Conservation (phyloP, 2,329 filamentous ascomycete species). For the Colletotrichum destructivum region DNA sequence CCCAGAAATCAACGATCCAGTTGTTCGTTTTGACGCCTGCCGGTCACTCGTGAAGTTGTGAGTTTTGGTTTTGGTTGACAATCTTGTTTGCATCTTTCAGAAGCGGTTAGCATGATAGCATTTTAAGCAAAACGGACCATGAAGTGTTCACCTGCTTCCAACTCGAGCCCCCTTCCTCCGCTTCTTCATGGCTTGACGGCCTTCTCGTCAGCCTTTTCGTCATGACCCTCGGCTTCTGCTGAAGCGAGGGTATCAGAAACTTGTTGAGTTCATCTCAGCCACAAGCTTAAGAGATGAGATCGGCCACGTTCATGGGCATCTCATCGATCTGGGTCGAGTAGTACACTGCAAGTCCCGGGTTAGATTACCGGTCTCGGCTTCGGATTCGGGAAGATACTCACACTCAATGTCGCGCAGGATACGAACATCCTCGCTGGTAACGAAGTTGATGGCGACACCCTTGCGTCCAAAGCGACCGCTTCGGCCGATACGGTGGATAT, state of each 20-base stretch:
- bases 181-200: slow-evolving; percentile 35
- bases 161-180: slow-evolving; percentile 43
- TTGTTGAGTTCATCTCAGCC: background rate
- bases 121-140: background rate
- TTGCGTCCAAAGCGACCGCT: slow-evolving; percentile 97
- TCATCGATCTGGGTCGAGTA: slow-evolving; percentile 98
- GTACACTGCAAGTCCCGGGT: slow-evolving; percentile 73
- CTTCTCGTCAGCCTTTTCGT: slow-evolving; percentile 21
- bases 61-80: slow-evolving; percentile 1
- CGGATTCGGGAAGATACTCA: slow-evolving; percentile 61
- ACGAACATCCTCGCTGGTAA: slow-evolving; percentile 97
- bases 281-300: slow-evolving; percentile 65
- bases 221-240: background rate
- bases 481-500: slow-evolving; percentile 98
- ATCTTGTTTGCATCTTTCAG: slow-evolving; percentile 15
- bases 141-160: slow-evolving; percentile 32
- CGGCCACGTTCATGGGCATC: slow-evolving; percentile 96
- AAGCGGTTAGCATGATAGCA: background rate
- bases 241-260: background rate
- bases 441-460: slow-evolving; percentile 99
- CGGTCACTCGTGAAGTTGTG: background rate
- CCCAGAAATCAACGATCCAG: background rate
- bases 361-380: slow-evolving; percentile 47
- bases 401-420: slow-evolving; percentile 97
- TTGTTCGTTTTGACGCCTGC: slow-evolving; percentile 1